A percentile compares a stretch with the other conserved stretches of the same genome.
These are phyloP conservation scores for Fragilariopsis cylindrus DNA, from an alignment of 108 stramenopile species.

Conservation along the genomic window DNA sequence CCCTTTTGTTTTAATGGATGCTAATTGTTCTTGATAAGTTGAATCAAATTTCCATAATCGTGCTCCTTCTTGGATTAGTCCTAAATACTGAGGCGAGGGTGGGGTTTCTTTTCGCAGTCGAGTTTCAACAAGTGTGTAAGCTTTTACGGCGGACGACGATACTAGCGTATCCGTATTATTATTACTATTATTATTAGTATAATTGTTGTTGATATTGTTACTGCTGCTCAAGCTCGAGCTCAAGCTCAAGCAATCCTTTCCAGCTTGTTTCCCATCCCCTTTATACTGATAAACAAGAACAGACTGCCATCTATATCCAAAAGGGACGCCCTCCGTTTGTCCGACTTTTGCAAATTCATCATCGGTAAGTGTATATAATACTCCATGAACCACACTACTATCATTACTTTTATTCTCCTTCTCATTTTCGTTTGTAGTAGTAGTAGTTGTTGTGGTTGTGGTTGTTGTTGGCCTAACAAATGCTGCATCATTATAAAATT, in stretches of 20 bases:
- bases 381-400: constrained; percentile 57
- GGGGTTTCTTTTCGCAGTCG: neutral
- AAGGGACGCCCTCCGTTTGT: constrained; percentile 74
- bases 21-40: constrained; percentile 49
- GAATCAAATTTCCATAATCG: constrained; percentile 60
- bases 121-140: constrained; percentile 54
- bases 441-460: neutral
- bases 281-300: constrained; percentile 60
- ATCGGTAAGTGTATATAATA: constrained; percentile 65
- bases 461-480: constrained; percentile 36
- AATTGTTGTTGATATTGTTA: no score
- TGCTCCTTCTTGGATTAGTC: constrained; percentile 65
- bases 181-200: neutral
- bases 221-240: no score
- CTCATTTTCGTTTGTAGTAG: neutral
- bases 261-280: constrained; percentile 49
- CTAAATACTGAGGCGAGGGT: constrained; percentile 66
- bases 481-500: constrained; percentile 63
- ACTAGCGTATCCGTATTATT: no score
- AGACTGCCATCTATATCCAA: constrained; percentile 59
- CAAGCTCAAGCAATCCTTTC: constrained; percentile 4
- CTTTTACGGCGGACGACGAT: constrained; percentile 20
- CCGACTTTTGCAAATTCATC: constrained; percentile 66
- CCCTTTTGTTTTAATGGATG: constrained; percentile 9
- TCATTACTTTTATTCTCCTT: neutral